Base-by-base conservation (phyloP, 352 stramenopile species). In the Thraustochytrium striatum region DNA sequence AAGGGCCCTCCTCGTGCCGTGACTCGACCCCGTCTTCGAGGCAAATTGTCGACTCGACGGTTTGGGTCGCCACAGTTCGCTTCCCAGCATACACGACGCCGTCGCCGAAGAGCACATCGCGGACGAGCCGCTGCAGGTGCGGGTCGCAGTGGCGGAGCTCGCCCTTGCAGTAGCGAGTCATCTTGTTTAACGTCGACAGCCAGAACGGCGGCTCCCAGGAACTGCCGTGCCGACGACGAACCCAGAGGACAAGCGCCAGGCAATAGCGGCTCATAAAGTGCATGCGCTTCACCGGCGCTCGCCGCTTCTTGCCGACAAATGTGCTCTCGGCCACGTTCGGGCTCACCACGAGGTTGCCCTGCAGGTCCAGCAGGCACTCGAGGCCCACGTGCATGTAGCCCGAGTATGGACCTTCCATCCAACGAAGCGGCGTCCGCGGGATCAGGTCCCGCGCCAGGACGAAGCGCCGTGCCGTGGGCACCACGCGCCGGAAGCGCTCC, bases 281-380 rank as follows among this genome's bases (percentile, higher is more conserved):
- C 65, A 58, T 58, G 11, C 44, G 52, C n/a, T n/a, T n/a, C n/a
- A n/a, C n/a, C n/a, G n/a, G n/a, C n/a, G n/a, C n/a, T n/a, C n/a
- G n/a, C n/a, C n/a, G n/a, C n/a, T n/a, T n/a, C n/a, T n/a, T n/a
- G n/a, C n/a, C n/a, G n/a, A n/a, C n/a, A n/a, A n/a, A n/a, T 28
- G 44, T 50, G 32, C 33, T 72, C 39, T 75, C 65, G 28, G 61
- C 52, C 8, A 5, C 28, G 52, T 75, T 30, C 43, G 65, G 39
- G 7, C 30, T 43, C 19, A 75, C 68, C 11, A 75, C 30, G 5
- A 75, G 65, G 25, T 75, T 75, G 9, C 65, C 65, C 19, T 61
- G 43, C 9, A 75, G 65, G 39, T 75, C 65, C 3, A 75, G 65
- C 65, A 75, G 36, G 21, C 65, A n/a, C 36, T 75, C 65, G 25